A percentile compares a stretch with the other conserved stretches of the same genome.
Conservation (phyloP, 352 stramenopile genomes). For the Globisporangium sylvaticum region DNA sequence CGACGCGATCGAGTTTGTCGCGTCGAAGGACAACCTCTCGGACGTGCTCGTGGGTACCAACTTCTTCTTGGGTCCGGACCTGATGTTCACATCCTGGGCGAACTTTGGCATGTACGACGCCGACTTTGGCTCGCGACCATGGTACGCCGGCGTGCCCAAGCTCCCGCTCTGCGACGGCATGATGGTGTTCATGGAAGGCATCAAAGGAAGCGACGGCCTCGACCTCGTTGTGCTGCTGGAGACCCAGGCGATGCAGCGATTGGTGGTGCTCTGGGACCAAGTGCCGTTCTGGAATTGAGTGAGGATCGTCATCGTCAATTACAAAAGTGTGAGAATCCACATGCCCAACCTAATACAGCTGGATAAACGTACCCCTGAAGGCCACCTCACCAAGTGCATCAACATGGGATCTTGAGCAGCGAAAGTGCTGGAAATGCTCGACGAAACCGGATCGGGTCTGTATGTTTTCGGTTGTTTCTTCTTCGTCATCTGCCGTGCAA, state of each 20-base stretch:
- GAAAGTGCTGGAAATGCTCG: no score
- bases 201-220: constrained; percentile 26
- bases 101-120: constrained; percentile 65
- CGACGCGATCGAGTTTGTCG: constrained; percentile 51
- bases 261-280: constrained; percentile 26
- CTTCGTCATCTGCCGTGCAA: no score
- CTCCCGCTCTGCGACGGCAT: constrained; percentile 40
- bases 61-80: constrained; percentile 45
- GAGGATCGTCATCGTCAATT: background rate
- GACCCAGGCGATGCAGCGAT: constrained; percentile 27
- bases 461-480: no score
- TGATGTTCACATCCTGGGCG: constrained; percentile 60
- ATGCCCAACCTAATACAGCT: no score
- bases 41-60: constrained; percentile 36
- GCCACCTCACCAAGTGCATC: no score
- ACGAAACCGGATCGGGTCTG: no score
- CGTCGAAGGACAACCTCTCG: constrained; percentile 23
- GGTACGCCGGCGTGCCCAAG: constrained; percentile 32
- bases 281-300: constrained; percentile 11
- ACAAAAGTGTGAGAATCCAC: no score
- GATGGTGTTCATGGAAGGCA: constrained; percentile 43
- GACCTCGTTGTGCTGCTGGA: constrained; percentile 49
- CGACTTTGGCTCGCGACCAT: constrained; percentile 35
- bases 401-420: no score
- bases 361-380: no score